These are phyloP conservation scores for Streptanthus diversifolius DNA, from an alignment of 345 rosid species.

Conservation along the genomic window DNA sequence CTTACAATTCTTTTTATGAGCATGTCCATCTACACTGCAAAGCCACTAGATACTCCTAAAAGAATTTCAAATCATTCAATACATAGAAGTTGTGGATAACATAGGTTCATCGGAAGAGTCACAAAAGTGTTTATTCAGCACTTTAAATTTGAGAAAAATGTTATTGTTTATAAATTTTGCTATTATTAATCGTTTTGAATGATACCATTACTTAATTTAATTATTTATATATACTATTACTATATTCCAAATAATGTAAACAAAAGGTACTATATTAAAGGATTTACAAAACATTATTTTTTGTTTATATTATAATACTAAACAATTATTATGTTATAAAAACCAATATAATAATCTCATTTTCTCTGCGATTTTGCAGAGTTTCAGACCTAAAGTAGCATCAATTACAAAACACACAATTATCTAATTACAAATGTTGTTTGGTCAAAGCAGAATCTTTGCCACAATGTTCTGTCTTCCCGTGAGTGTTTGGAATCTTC, in stretches of 20 bases:
- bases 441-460: slow-evolving; percentile 17
- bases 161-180: not conserved
- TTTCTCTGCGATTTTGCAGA: not conserved
- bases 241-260: not conserved
- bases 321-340: not conserved
- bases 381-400: not conserved
- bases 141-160: not conserved
- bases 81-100: not conserved
- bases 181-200: not conserved
- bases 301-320: no score
- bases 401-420: not conserved
- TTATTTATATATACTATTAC: not conserved
- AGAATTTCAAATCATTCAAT: not conserved
- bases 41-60: not conserved
- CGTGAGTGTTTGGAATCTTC: slow-evolving; percentile 18
- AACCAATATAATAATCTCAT: not conserved
- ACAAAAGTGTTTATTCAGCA: not conserved
- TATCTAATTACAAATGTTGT: not conserved
- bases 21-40: not conserved
- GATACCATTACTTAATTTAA: not conserved
- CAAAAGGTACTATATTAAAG: not conserved
- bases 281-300: not conserved
- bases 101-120: not conserved
- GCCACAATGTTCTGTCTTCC: not conserved
- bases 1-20: not conserved